Base-by-base conservation (phyloP, 768 basidiomycete genomes). In the Trametes villosa region DNA sequence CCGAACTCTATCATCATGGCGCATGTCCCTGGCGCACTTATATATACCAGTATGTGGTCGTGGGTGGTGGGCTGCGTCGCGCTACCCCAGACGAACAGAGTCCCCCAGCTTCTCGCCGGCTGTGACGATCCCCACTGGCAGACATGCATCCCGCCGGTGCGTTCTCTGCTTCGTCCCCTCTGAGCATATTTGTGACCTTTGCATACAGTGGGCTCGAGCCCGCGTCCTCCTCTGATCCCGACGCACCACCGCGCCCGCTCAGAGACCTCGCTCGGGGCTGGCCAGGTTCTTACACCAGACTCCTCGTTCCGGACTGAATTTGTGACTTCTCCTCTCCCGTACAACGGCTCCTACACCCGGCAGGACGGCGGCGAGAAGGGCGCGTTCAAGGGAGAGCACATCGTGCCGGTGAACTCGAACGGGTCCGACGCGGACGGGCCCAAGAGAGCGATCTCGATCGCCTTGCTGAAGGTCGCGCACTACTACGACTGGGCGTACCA, bases 211-310 rank as follows among this genome's bases (percentile, higher is more conserved):
- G 55, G 48, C 9, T 4, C 34, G 0, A 56, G 27, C 26, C 24
- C 29, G 13, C 48, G 30, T 33, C 20, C 48, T 5, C 47, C 29
- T 5, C 20, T 22, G 12, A 41, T 47, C 22, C 47, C 56, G n/a
- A 57, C 34, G 36, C 57, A 50, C 12, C 30, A 33, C 48, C 38
- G 57, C 38, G 22, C 42, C n/a, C 46, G 33, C 4, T 57, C 57
- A 18, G 48, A 58, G 12, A 42, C 26, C 40, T 26, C 47, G n/a
- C 3, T 57, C 55, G 9, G 30, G 11, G 29, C 31, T 24, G 29
- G n/a, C n/a, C n/a, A 44, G 20, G 40, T 34, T 11, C 22, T 27
- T 17, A 17, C 57, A 3, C 48, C 57, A 18, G 51, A 50, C 40
- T 29, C n/a, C n/a, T n/a, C 36, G 22, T 50, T 42, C 38, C 45